Evolutionary conservation across 768 basidiomycete genomes (phyloP).

Genomic region (Pisolithus tinctorius): DNA sequence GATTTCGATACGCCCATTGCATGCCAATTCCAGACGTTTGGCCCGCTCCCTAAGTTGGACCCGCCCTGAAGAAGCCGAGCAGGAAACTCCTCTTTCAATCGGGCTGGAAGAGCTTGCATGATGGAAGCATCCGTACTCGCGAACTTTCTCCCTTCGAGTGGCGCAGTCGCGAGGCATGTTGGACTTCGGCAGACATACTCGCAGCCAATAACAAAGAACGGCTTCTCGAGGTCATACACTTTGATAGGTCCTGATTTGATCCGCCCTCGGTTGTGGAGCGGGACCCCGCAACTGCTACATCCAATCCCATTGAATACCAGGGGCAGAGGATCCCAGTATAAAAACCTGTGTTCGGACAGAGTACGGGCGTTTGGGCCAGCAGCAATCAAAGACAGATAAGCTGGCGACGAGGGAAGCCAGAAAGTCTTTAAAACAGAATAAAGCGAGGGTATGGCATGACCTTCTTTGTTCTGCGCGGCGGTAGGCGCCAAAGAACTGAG

Average conservation of each 20-base stretch:
- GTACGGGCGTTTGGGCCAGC: conserved; percentile 61
- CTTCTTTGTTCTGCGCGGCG: conserved; percentile 33
- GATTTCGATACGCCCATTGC: conserved; percentile 63
- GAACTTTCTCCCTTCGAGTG: conserved; percentile 54
- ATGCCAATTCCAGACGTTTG: conserved; percentile 72
- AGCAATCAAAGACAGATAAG: conserved; percentile 71
- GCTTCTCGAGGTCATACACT: conserved; percentile 71
- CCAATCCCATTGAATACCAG: conserved; percentile 78
- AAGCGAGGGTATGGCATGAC: conserved; percentile 56
- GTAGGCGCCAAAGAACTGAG: conserved; percentile 56
- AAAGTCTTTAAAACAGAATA: conserved; percentile 79
- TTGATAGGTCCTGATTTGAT: conserved; percentile 72
- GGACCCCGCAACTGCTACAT: conserved; percentile 57
- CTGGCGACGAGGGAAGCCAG: conserved; percentile 75
- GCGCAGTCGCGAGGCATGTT: conserved; percentile 37
- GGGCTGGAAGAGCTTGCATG: conserved; percentile 59
- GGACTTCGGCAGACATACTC: conserved; percentile 62
- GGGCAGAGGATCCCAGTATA: conserved; percentile 85
- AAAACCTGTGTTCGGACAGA: conserved; percentile 67
- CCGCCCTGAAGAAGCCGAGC: conserved; percentile 53
- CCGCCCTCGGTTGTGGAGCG: conserved; percentile 61
- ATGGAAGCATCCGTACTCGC: conserved; percentile 70
- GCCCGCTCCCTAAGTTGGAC: conserved; percentile 49
- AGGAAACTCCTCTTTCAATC: conserved; percentile 70
- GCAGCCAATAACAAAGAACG: conserved; percentile 82